Evolutionary conservation across 768 basidiomycete genomes (phyloP), one percentile per base, ranked within the genome.

Genomic region (Chlorophyllum brunneum): DNA sequence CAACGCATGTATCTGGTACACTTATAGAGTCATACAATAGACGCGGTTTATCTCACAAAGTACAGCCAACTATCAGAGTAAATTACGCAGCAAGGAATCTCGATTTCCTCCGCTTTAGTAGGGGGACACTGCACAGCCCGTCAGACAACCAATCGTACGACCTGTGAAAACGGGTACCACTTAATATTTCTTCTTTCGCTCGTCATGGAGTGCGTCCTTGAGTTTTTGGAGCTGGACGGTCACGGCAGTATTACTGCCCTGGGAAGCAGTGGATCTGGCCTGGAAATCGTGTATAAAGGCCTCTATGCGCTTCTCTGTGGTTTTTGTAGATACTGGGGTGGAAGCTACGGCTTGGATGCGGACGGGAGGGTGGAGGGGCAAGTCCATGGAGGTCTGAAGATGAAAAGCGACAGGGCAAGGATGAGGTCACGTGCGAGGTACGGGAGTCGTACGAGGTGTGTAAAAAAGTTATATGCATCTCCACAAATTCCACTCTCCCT

Each of bases 151-250:
- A 9, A 10, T 9, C 15, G n/a, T 16, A 31, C 5, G n/a, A 9
- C 41, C 4, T 5, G 5, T 24, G 2, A 11, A 18, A 26, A 10
- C n/a, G 26, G 15, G n/a, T 26, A 39, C 16, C 40, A 20, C 30
- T 46, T 56, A 61, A 33, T 62, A 61, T 54, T 64, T 69, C 43
- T 54, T 51, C 51, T 71, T 70, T 24, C 75, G 65, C 57, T 82
- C 75, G 54, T 81, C 78, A 45, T 73, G 72, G 54, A 83, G 61
- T 3, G 82, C 80, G 46, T 71, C 70, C 39, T 69, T 69, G 44
- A 84, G 65, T 61, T 84, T 84, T 60, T 79, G 75, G 18, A 84
- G 68, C 59, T 83, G 82, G 4, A 81, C 80, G 0, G 75, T 81
- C 40, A 81, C 79, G 4, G 81, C 74, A 0, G 75, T 73, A 55